Conservation (phyloP, 1,284 basidiomycete genomes). For the Microbotryum intermedium region DNA sequence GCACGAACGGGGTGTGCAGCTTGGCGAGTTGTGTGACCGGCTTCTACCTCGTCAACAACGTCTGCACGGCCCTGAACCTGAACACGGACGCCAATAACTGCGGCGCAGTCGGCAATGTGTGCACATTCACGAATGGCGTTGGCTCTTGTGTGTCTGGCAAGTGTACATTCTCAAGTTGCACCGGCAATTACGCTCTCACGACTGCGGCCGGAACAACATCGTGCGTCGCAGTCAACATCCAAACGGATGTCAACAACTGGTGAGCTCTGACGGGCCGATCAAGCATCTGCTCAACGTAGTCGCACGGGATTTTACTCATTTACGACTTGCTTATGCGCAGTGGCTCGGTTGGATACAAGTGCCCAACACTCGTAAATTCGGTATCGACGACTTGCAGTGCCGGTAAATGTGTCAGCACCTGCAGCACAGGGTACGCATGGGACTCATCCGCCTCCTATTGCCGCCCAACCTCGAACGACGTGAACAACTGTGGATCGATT, state of each 20-base stretch:
- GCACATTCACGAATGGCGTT: conserved; percentile 8
- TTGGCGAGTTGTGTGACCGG: neutral
- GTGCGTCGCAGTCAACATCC: neutral
- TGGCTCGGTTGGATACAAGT: neutral
- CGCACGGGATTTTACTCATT: neutral
- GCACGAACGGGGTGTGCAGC: conserved; percentile 5
- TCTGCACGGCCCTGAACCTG: neutral
- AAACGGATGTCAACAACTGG: conserved; percentile 5
- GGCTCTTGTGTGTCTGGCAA: conserved; percentile 1
- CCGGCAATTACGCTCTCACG: neutral
- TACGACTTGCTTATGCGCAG: neutral
- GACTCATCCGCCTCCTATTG: neutral
- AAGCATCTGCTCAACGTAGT: neutral
- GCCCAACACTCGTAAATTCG: neutral
- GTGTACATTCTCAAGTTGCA: conserved; percentile 1
- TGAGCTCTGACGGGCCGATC: neutral
- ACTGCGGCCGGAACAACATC: neutral
- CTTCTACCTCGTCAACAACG: neutral
- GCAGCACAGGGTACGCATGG: conserved; percentile 5
- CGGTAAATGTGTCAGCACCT: conserved; percentile 3
- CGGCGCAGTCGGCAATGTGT: conserved; percentile 11
- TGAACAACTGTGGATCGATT: conserved; percentile 3
- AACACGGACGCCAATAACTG: conserved; percentile 17
- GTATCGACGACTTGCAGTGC: neutral
- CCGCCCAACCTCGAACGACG: neutral